Evolutionary conservation across 768 basidiomycete species (phyloP).

Genomic region (Rhizopogon sp.): DNA sequence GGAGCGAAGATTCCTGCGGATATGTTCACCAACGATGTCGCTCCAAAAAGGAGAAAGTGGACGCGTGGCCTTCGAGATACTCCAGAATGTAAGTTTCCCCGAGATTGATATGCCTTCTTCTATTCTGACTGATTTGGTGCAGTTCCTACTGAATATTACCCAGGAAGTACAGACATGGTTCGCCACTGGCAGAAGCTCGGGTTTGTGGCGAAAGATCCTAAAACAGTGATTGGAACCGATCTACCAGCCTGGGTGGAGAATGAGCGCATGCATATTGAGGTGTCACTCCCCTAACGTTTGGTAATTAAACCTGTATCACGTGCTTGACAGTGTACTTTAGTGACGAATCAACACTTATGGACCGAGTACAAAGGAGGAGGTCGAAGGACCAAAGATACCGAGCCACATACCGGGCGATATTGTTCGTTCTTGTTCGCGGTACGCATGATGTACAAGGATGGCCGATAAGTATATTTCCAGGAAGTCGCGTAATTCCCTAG

Average conservation of each 20-base stretch:
- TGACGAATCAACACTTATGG: background rate
- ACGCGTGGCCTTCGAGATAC: constrained; percentile 1
- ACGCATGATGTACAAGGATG: no score
- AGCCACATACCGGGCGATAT: background rate
- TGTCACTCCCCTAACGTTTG: no score
- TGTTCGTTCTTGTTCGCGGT: no score
- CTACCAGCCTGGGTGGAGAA: constrained; percentile 2
- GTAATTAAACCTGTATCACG: background rate
- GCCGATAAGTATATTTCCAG: no score
- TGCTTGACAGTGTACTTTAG: background rate
- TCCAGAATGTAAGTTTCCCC: background rate
- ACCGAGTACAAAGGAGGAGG: background rate
- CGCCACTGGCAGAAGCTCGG: constrained; percentile 13
- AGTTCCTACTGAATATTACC: constrained; percentile 5
- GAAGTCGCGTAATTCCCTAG: no score
- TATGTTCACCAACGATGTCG: background rate
- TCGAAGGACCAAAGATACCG: no score
- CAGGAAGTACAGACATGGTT: constrained; percentile 16
- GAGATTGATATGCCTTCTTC: background rate
- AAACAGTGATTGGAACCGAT: background rate
- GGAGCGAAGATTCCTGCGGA: background rate
- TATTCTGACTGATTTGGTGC: background rate
- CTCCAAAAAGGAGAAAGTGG: constrained; percentile 2
- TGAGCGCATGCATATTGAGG: background rate
- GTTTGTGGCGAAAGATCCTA: constrained; percentile 6